Percentiles rank a stretch among this genome's conserved stretches.
phyloP scores from a whole-genome alignment of 225 moss, liverwort and hornwort genomes.

The Pseudoscleropodium purum region DNA sequence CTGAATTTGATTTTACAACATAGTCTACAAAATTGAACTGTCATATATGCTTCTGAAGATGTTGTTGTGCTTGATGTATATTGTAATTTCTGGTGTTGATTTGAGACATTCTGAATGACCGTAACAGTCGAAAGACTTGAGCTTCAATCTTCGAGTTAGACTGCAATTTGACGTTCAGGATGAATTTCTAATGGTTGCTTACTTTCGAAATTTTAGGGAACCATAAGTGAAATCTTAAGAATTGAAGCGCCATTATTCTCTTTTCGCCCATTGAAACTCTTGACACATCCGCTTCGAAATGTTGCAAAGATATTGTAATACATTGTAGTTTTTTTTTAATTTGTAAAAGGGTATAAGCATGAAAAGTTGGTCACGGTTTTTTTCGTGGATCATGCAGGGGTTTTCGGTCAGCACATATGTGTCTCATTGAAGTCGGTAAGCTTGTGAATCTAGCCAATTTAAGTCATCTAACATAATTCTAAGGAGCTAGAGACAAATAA shows the following conservation, averaged over 20 bases:
- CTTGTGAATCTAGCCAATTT: too few relatives aligned
- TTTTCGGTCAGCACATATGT: background rate
- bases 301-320: too few relatives aligned
- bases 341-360: too few relatives aligned
- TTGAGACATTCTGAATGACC: too few relatives aligned
- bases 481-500: background rate
- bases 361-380: too few relatives aligned
- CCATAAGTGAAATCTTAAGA: background rate
- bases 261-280: background rate
- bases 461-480: too few relatives aligned
- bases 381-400: background rate
- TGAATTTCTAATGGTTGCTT: too few relatives aligned
- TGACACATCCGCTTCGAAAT: background rate
- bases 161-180: too few relatives aligned
- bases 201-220: too few relatives aligned
- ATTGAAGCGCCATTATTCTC: background rate
- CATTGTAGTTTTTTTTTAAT: background rate
- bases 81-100: background rate
- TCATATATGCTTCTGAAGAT: too few relatives aligned
- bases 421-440: background rate
- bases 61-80: too few relatives aligned
- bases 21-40: background rate
- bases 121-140: too few relatives aligned
- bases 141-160: background rate
- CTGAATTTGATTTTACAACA: background rate